Conservation (phyloP, 768 basidiomycete species). For the Candolleomyces eurysporus region DNA sequence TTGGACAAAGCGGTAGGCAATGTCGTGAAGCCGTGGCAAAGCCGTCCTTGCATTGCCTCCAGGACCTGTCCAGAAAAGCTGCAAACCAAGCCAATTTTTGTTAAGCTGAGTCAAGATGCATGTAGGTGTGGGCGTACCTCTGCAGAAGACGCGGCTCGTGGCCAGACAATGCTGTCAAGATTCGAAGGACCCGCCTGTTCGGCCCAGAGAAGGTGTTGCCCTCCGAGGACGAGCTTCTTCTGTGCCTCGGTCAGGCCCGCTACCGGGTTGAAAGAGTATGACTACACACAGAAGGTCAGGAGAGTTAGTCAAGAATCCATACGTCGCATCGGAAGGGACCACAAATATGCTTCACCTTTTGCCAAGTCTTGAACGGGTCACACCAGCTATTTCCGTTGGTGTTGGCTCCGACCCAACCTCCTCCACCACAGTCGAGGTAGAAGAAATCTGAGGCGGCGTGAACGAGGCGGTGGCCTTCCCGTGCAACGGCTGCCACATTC, state of each 20-base stretch:
- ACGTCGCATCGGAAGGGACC: background rate
- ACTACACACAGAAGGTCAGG: slow-evolving; percentile 13
- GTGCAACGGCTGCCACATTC: slow-evolving; percentile 54
- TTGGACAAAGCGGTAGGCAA: slow-evolving; percentile 57
- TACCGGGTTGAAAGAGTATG: slow-evolving; percentile 74
- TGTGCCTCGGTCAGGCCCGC: slow-evolving; percentile 53
- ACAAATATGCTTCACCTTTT: slow-evolving; percentile 40
- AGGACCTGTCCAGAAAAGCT: slow-evolving; percentile 71
- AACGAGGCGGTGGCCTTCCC: slow-evolving; percentile 58
- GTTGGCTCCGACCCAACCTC: slow-evolving; percentile 63
- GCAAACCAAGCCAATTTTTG: background rate
- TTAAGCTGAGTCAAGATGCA: background rate
- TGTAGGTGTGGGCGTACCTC: slow-evolving; percentile 50
- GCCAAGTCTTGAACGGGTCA: slow-evolving; percentile 81
- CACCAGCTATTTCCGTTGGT: slow-evolving; percentile 62
- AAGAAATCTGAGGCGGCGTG: slow-evolving; percentile 78
- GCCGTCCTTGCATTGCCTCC: slow-evolving; percentile 47
- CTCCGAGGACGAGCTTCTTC: slow-evolving; percentile 59
- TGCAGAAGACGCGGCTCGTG: slow-evolving; percentile 67
- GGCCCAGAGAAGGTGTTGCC: slow-evolving; percentile 69
- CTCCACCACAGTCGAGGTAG: slow-evolving; percentile 77
- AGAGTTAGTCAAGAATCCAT: background rate
- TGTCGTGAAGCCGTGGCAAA: slow-evolving; percentile 65
- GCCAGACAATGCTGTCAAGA: slow-evolving; percentile 69
- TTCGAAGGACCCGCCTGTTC: slow-evolving; percentile 69